Base-by-base conservation (phyloP, 129 eudicot species). In the Centaurea solstitialis region DNA sequence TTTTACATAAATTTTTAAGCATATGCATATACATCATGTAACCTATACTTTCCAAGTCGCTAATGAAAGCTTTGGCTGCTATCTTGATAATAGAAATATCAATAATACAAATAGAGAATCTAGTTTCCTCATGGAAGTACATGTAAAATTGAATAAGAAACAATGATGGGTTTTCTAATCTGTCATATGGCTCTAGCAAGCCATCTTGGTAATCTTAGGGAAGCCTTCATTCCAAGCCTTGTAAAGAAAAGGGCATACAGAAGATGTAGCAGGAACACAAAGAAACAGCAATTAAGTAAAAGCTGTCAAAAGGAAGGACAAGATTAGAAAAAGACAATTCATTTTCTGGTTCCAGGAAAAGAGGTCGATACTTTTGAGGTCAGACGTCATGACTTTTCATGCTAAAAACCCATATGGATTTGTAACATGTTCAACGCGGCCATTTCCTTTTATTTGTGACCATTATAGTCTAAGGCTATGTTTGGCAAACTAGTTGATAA, bases 151-250 rank as follows among this genome's bases (percentile, higher is more conserved):
- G 33, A 57, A 53, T 76, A 57, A 82, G 75, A 37, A 11, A 20
- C 76, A 53, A 40, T 57, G 11, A 68, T 9, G 40, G 79, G 35
- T 11, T 66, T 66, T 30, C 26, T 65, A 67, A 74, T 53, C 35
- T 4, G 74, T 93, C 84, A 94, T 39, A 92, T 86, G 78, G 93
- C 97, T 80, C 76, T 86, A 71, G 85, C 90, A 35, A 93, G 75
- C 99, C 99, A 95, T 78, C 78, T 85, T 8, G 98, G 99, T 62
- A 95, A 78, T 66, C 77, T 85, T 38, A 95, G 79, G 68, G 93
- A 89, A 35, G 83, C 72, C 88, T 92, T 95, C 99, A 95, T 90
- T 59, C 98, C 99, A 76, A 90, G 93, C 59, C 92, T 89, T 26
- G 94, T 85, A 75, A 92, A 93, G 88, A 95, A 95, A 26, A 95